Conservation (phyloP, 1,139 yeast genomes). For the Pneumocystis jirovecii region DNA sequence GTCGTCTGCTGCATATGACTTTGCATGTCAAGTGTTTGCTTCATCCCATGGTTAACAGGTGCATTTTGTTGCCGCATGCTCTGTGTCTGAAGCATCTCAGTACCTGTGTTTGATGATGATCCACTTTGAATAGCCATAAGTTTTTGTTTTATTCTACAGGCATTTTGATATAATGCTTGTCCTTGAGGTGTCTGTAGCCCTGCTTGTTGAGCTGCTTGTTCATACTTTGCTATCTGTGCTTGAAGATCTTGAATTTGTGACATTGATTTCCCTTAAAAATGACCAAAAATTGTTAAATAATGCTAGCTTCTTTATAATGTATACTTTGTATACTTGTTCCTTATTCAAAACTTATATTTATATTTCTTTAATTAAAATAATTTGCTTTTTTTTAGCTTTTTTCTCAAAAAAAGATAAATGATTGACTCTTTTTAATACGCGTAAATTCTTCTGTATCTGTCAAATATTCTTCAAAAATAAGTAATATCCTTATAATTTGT, state of each 20-base stretch:
- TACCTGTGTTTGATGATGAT: background rate
- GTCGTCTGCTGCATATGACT: background rate
- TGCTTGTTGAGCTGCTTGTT: background rate
- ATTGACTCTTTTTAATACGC: no score
- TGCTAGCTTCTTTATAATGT: no score
- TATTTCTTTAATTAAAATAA: no score
- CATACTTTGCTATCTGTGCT: background rate
- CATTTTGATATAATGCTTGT: background rate
- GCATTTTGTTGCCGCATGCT: background rate
- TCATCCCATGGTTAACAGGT: background rate
- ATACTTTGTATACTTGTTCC: background rate
- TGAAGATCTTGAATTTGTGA: background rate
- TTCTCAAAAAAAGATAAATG: no score
- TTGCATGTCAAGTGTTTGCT: background rate
- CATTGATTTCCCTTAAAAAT: background rate
- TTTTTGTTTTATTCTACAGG: background rate
- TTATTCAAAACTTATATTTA: background rate
- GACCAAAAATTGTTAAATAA: no score
- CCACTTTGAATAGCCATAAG: background rate
- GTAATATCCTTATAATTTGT: no score
- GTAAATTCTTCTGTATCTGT: no score
- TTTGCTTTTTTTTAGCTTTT: background rate
- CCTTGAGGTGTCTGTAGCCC: background rate
- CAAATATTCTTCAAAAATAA: no score
- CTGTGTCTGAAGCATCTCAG: background rate